Percentiles rank a stretch among this genome's conserved stretches.
phyloP scores from a whole-genome alignment of 805 yeast species.

The Kluyveromyces siamensis region DNA sequence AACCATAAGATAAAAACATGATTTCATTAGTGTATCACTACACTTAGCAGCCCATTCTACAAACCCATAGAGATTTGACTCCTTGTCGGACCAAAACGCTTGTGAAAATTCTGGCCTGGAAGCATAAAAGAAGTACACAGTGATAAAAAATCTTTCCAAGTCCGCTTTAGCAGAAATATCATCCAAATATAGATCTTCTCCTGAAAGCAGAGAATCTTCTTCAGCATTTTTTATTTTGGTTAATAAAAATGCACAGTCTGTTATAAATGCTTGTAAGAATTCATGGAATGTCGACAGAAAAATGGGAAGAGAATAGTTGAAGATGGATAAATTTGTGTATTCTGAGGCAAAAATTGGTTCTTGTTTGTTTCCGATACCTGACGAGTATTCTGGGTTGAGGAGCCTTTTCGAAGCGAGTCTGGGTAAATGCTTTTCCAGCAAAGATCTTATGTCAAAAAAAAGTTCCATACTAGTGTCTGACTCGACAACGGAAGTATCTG shows the following conservation, averaged over 20 bases:
- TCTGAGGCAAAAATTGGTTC: conserved; percentile 2
- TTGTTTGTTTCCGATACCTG: background rate
- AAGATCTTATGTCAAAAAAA: conserved; percentile 56
- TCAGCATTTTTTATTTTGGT: conserved; percentile 64
- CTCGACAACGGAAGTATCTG: conserved; percentile 41
- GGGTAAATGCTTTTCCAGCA: conserved; percentile 61
- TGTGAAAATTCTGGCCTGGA: conserved; percentile 49
- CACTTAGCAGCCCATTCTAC: conserved; percentile 81
- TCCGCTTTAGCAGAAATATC: conserved; percentile 69
- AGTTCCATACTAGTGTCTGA: conserved; percentile 35
- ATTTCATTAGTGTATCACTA: conserved; percentile 71
- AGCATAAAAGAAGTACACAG: conserved; percentile 60
- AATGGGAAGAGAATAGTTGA: conserved; percentile 21
- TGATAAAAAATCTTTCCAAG: conserved; percentile 75
- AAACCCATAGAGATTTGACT: conserved; percentile 66
- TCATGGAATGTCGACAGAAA: conserved; percentile 37
- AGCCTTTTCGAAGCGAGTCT: conserved; percentile 43
- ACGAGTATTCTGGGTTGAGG: conserved; percentile 32
- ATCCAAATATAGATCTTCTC: conserved; percentile 47
- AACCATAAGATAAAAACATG: conserved; percentile 72
- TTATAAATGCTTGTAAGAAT: conserved; percentile 47
- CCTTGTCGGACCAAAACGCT: conserved; percentile 61
- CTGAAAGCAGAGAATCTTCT: conserved; percentile 60
- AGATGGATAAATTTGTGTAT: conserved; percentile 12
- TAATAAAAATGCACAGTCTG: conserved; percentile 56